Evolutionary conservation across 2,329 filamentous ascomycete species (phyloP), one percentile per base, ranked within the genome.

Genomic region (Nigrograna mackinnonii): DNA sequence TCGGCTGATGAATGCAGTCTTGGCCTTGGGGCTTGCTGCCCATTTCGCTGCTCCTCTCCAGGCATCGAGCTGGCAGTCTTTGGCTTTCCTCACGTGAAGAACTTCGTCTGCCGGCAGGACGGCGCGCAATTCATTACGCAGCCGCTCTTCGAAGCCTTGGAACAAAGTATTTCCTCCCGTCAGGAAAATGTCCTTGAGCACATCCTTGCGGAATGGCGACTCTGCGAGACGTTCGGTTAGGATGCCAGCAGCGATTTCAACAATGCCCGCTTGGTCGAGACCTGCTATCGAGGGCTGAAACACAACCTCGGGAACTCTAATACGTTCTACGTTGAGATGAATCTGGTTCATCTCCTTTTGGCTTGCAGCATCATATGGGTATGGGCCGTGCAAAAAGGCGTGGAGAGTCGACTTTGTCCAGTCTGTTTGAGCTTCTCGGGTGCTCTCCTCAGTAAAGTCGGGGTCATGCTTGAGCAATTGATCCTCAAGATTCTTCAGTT

Each of bases 291-390:
- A 85, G 0, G 91, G 92, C 62, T 95, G 89, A 74, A 96, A 96
- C 14, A 96, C 80, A 6, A 96, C 86, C 72, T 97, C 92, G 3
- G 91, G 91, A 2, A 95, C 90, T 37, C 91, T 87, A 68, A 97
- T 95, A 42, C 92, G 86, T 75, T 97, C 91, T 40, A 99, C 90
- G 67, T 99, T 99, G 50, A 99, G 83, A 68, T 99, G 94, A 38
- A 99, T 75, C 70, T 97, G 92, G 67, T 91, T 85, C 14, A 84
- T 83, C 71, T 99, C 82, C 14, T 85, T 83, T 56, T 94, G 87
- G 43, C 84, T 88, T 42, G 90, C 84, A 0, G 84, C 74, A 54
- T 97, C 87, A 53, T 91, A 95, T 1, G 92, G 89, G 55, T 90
- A 87, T 0, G 91, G 89, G 0, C 94, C 94, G 40, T 91, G 87